These are phyloP conservation scores for Capronia epimyces DNA, from an alignment of 2,329 filamentous ascomycete species.

Conservation along the genomic window DNA sequence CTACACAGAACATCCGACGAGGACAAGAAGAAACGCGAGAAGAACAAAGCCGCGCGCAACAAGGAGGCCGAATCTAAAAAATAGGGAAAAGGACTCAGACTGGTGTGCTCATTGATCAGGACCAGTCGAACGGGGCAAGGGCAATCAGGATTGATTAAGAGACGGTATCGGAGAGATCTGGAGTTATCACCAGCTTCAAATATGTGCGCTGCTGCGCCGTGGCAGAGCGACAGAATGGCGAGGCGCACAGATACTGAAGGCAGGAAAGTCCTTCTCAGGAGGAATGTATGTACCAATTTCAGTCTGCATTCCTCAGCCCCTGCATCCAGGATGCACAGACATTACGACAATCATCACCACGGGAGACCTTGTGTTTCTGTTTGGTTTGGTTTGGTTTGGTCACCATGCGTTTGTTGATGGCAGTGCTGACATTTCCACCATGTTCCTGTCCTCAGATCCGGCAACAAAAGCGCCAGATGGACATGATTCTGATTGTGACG, in stretches of 20 bases:
- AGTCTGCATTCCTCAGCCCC: not conserved
- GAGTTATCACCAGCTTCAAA: no score
- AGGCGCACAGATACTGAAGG: no score
- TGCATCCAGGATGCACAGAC: not conserved
- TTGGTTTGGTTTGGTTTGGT: constrained; percentile 1
- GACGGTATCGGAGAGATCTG: no score
- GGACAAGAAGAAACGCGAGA: constrained; percentile 1
- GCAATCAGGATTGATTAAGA: no score
- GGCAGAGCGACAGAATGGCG: no score
- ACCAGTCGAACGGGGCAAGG: no score
- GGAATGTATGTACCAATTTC: not conserved
- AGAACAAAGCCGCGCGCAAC: constrained; percentile 3
- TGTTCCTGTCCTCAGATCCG: constrained; percentile 4
- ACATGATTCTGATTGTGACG: not conserved
- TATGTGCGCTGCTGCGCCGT: no score
- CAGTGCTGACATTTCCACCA: not conserved
- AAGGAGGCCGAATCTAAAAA: constrained; percentile 4
- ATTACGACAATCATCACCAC: not conserved
- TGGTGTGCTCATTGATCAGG: constrained; percentile 21
- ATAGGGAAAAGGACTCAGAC: constrained; percentile 24
- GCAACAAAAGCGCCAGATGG: not conserved
- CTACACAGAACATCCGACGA: not conserved
- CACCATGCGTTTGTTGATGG: not conserved
- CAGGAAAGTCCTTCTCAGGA: not conserved
- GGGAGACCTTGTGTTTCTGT: not conserved